Conservation (phyloP, 1,139 yeast species). For the Debaryomycetaceae sp. region DNA sequence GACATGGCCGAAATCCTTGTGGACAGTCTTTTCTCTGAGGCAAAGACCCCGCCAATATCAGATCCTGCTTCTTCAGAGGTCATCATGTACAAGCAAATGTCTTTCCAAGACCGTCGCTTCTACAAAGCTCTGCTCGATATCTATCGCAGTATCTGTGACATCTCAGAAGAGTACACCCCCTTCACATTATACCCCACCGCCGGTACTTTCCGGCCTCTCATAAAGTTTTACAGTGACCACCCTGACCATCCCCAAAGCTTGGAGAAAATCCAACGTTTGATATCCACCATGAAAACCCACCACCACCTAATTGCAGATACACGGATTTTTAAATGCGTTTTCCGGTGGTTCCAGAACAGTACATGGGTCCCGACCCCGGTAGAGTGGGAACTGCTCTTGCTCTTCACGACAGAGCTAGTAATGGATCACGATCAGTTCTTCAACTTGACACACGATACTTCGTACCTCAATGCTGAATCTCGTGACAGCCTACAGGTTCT, state of each 20-base stretch:
- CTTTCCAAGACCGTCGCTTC: not conserved
- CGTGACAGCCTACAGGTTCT: conserved; percentile 3
- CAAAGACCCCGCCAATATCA: no score
- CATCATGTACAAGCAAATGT: not conserved
- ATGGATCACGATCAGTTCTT: conserved; percentile 11
- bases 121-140: conserved; percentile 9
- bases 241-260: not conserved
- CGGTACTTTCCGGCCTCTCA: not conserved
- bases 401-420: conserved; percentile 9
- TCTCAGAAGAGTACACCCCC: not conserved
- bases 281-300: not conserved
- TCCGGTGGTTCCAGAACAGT: not conserved
- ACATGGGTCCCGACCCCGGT: not conserved
- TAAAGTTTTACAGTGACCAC: not conserved
- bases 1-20: not conserved
- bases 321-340: not conserved
- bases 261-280: not conserved
- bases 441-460: conserved; percentile 11
- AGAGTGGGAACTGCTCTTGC: not conserved
- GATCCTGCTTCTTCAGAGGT: not conserved
- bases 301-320: not conserved
- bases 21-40: not conserved
- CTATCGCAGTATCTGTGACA: not conserved
- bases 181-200: not conserved
- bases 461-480: conserved; percentile 1